A percentile compares a stretch with the other conserved stretches of the same genome.
phyloP scores from a whole-genome alignment of 192 early-diverging fungal genomes.

The Coemansia sp. region DNA sequence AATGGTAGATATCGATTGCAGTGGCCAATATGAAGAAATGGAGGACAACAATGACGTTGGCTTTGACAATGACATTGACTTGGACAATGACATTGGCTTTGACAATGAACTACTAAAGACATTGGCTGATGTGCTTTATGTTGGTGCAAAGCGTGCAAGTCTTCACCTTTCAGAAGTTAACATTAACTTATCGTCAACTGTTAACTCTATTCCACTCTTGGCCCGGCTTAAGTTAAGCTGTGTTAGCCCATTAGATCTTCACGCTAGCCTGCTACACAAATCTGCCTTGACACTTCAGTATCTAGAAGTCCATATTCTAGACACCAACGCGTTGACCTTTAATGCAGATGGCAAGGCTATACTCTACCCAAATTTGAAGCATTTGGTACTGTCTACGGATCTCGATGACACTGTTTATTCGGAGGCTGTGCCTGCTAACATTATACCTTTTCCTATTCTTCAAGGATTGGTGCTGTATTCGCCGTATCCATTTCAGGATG shows the following conservation, averaged over 20 bases:
- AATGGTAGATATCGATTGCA: neutral
- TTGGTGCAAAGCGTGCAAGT: no score
- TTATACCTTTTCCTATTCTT: neutral
- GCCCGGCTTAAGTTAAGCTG: neutral
- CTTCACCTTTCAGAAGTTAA: no score
- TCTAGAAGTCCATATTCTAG: no score
- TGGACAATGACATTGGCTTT: no score
- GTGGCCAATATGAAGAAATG: no score
- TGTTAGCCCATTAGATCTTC: neutral
- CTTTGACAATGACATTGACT: no score
- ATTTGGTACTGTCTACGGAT: neutral
- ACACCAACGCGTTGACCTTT: neutral
- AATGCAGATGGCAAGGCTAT: neutral
- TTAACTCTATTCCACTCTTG: neutral
- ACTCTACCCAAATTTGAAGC: neutral
- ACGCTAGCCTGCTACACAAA: neutral
- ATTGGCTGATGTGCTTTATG: no score
- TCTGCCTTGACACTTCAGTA: neutral
- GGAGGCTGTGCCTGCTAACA: neutral
- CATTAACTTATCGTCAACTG: no score
- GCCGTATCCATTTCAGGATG: slow-evolving; percentile 1
- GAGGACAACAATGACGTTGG: no score
- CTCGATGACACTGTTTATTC: no score
- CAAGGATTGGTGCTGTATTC: neutral
- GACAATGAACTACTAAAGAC: no score